A percentile compares a stretch with the other conserved stretches of the same genome.
phyloP scores from a whole-genome alignment of 2,329 filamentous ascomycete genomes.

The Elsinoe ampelina region DNA sequence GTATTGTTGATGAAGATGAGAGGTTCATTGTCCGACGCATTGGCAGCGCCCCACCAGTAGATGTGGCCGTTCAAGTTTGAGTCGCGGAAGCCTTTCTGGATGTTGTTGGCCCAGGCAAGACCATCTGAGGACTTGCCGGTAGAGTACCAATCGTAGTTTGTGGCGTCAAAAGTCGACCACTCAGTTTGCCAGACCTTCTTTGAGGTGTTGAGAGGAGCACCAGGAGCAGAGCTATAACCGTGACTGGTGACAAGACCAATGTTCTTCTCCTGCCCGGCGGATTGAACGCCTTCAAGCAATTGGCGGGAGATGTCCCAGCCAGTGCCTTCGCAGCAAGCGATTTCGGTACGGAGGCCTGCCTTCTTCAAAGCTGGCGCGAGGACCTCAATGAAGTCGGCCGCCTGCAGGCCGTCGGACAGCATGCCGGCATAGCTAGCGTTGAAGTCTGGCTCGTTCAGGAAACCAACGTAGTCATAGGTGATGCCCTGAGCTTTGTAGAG shows the following conservation, averaged over 20 bases:
- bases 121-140: slow-evolving; percentile 43
- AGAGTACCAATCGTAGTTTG: slow-evolving; percentile 35
- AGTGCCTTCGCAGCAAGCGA: slow-evolving; percentile 39
- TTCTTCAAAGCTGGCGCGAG: slow-evolving; percentile 33
- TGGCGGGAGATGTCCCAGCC: slow-evolving; percentile 29
- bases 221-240: too few species aligned
- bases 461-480: too few species aligned
- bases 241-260: slow-evolving; percentile 33
- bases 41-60: too few species aligned
- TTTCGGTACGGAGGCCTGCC: slow-evolving; percentile 29
- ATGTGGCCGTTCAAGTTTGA: too few species aligned
- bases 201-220: too few species aligned
- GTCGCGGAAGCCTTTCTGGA: too few species aligned
- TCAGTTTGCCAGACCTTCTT: slow-evolving; percentile 44
- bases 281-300: slow-evolving; percentile 24
- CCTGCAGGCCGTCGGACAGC: slow-evolving; percentile 38
- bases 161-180: slow-evolving; percentile 31
- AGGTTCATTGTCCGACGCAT: too few species aligned
- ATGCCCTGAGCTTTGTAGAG: slow-evolving; percentile 2
- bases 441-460: too few species aligned
- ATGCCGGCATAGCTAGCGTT: slow-evolving; percentile 37
- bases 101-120: slow-evolving; percentile 28
- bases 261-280: slow-evolving; percentile 30
- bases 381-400: slow-evolving; percentile 44
- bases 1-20: slow-evolving; percentile 20